phyloP scores from a whole-genome alignment of 495 filamentous ascomycete species.

The Talaromyces stipitatus region DNA sequence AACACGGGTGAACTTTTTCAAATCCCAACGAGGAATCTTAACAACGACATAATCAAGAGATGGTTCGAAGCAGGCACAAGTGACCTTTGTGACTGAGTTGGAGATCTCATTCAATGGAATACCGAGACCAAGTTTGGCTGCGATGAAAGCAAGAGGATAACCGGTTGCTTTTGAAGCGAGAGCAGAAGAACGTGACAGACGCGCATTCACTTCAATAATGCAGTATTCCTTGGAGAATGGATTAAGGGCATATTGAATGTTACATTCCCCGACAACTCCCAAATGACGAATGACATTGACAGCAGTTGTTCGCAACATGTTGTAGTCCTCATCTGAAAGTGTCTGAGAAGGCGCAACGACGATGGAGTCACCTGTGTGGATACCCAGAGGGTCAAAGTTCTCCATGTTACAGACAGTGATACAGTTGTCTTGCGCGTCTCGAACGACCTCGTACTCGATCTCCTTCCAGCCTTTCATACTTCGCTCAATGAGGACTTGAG shows the following conservation, averaged over 20 bases:
- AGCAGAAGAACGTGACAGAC: slow-evolving; percentile 92
- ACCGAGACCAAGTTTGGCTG: slow-evolving; percentile 87
- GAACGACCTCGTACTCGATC: slow-evolving; percentile 96
- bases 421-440: slow-evolving; percentile 94
- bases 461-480: slow-evolving; percentile 99
- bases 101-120: slow-evolving; percentile 95
- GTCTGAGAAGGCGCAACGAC: slow-evolving; percentile 97
- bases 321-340: slow-evolving; percentile 95
- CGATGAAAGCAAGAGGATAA: slow-evolving; percentile 93
- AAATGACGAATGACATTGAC: slow-evolving; percentile 98
- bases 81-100: slow-evolving; percentile 93
- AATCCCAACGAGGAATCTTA: slow-evolving; percentile 97
- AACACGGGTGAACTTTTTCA: slow-evolving; percentile 97
- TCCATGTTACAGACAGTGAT: slow-evolving; percentile 99
- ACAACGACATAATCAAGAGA: slow-evolving; percentile 98
- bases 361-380: slow-evolving; percentile 97
- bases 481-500: slow-evolving; percentile 90
- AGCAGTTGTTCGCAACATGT: slow-evolving; percentile 97
- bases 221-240: slow-evolving; percentile 96
- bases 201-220: slow-evolving; percentile 98
- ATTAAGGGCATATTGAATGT: slow-evolving; percentile 97
- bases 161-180: slow-evolving; percentile 97
- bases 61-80: slow-evolving; percentile 97
- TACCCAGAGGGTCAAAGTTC: slow-evolving; percentile 97
- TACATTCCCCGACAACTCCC: slow-evolving; percentile 96